Base-by-base conservation (phyloP, 2,329 filamentous ascomycete species). In the Pseudocercospora fijiensis region DNA sequence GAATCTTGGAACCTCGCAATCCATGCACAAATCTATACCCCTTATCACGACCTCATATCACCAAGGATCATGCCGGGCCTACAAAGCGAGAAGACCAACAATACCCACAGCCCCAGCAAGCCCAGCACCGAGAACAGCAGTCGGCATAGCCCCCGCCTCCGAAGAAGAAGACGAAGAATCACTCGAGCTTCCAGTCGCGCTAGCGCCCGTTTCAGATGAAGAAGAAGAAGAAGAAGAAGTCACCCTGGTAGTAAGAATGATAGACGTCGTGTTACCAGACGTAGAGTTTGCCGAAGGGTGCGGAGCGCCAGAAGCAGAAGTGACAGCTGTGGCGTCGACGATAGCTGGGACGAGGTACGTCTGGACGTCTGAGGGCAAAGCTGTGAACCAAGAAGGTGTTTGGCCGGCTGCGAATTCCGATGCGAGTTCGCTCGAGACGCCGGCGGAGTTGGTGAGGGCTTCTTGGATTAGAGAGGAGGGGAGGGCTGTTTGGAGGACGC, bases 341-440 rank as follows among this genome's bases (percentile, higher is more conserved):
- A 60, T 66, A 24, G 66, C 60, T 22, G 76, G 69, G 26, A 79
- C 70, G 52, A 82, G 73, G 65, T 78, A 77, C 52, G 72, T 77
- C 74, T 82, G 76, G 53, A 83, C 75, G 61, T 79, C 78, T 51
- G 75, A 69, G 6, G 81, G 81, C 3, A 82, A 76, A 8, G 77
- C 75, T 8, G 75, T 70, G 73, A 79, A 82, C 81, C 81, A 82
- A 3, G 72, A 65, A 18, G 81, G 80, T 18, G 77, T 78, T 28
- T 75, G 71, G 70, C 79, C 78, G 30, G 77, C 78, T 10, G 74
- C 70, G 73, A 82, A 76, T 52, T 80, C 76, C 8, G 79, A 78
- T 11, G 75, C 75, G 71, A 83, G 76, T 49, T 77, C 71, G 10
- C 75, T 71, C 60, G 76, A 76, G 66, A 79, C 79, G 52, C 74